A percentile compares a stretch with the other conserved stretches of the same genome.
Conservation (phyloP, 345 rosid species). For the Eucalyptus tenuipes region DNA sequence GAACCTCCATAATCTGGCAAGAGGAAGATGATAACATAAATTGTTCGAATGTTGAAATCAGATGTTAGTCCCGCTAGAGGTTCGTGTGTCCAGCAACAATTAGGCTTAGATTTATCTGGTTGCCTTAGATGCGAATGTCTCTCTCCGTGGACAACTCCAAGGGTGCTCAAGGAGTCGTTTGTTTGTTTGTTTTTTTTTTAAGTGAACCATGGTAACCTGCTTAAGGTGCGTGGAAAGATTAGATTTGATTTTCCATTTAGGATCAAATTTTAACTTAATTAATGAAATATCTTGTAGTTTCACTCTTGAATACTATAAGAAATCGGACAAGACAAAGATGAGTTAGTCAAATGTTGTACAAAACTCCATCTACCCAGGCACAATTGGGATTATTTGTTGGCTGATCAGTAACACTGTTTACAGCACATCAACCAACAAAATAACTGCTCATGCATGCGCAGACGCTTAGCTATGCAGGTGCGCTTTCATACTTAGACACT, state of each 20-base stretch:
- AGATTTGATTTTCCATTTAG: neutral
- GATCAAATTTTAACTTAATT: neutral
- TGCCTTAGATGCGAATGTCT: neutral
- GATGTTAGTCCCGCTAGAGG: neutral
- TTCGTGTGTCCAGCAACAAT: neutral
- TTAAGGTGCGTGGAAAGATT: neutral
- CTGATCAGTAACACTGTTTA: neutral
- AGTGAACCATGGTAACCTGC: neutral
- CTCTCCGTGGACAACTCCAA: neutral
- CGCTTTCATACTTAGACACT: neutral
- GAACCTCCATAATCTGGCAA: conserved; percentile 84
- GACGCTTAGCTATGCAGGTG: neutral
- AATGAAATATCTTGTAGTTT: neutral
- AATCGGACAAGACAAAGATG: neutral
- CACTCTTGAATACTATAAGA: neutral
- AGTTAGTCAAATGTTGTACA: neutral
- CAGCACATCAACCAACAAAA: neutral
- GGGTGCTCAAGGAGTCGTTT: neutral
- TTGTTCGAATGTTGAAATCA: neutral
- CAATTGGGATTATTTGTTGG: neutral
- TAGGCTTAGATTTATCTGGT: neutral
- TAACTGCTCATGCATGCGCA: neutral
- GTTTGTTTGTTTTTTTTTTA: neutral
- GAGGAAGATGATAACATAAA: neutral
- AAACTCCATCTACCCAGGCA: neutral